Conservation (phyloP, 2,329 filamentous ascomycete genomes). For the Sporothrix variecibatus region DNA sequence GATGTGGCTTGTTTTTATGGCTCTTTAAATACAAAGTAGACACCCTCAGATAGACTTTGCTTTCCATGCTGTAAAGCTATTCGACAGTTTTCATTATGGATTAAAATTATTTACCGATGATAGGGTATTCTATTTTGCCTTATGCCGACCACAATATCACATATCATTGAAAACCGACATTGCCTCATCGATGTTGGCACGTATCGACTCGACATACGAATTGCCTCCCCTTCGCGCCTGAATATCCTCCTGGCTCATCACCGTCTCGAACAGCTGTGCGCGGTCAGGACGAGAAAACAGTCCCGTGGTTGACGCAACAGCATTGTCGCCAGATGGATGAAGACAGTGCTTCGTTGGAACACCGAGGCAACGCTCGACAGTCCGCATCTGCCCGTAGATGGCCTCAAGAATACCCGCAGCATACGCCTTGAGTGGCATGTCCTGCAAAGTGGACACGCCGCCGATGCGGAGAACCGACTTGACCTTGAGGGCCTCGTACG, state of each 20-base stretch:
- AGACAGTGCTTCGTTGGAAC: not conserved
- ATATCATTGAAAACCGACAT: not conserved
- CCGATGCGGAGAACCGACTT: slow-evolving; percentile 12
- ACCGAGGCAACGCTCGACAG: not conserved
- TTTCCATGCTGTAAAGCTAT: too few relatives aligned
- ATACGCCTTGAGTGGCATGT: slow-evolving; percentile 9
- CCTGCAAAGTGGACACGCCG: slow-evolving; percentile 2
- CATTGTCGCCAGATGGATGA: not conserved
- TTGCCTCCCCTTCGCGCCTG: not conserved
- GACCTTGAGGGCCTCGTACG: not conserved
- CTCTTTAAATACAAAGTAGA: too few relatives aligned
- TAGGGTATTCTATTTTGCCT: not conserved
- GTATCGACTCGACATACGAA: slow-evolving; percentile 15
- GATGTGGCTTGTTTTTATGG: too few relatives aligned
- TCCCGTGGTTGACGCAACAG: not conserved
- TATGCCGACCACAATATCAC: not conserved
- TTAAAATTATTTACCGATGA: too few relatives aligned
- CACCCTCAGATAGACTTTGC: too few relatives aligned
- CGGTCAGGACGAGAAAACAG: slow-evolving; percentile 2
- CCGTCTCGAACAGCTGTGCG: not conserved
- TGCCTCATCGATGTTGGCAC: not conserved
- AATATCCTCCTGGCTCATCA: slow-evolving; percentile 6
- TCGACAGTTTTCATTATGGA: too few relatives aligned
- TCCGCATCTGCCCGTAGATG: not conserved
- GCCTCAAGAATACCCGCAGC: slow-evolving; percentile 1